These are phyloP conservation scores for Nymphaea colorata DNA, from an alignment of 164 flowering plant genomes.

Conservation along the genomic window DNA sequence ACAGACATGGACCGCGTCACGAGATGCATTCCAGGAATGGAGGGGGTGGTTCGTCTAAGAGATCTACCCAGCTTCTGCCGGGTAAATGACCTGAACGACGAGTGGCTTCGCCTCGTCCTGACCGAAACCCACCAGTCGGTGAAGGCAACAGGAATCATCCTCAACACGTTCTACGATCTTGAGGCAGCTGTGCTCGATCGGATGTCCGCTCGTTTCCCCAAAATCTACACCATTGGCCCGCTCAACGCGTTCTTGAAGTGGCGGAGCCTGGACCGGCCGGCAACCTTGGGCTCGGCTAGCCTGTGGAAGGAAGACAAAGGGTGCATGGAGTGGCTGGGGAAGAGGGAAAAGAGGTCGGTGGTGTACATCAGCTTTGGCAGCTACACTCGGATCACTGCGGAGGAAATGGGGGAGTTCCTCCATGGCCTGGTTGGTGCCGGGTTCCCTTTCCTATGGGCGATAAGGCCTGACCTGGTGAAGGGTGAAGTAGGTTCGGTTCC, in stretches of 20 bases:
- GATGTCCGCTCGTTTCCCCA: conserved; percentile 12
- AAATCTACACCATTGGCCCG: conserved; percentile 36
- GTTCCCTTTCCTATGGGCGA: conserved; percentile 41
- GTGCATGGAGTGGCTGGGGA: conserved; percentile 12
- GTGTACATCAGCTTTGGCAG: conserved; percentile 14
- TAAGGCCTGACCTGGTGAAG: conserved; percentile 17
- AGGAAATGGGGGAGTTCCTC: conserved; percentile 8
- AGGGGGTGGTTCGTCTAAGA: conserved; percentile 22
- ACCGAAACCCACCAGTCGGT: conserved; percentile 1
- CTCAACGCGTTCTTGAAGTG: conserved; percentile 18
- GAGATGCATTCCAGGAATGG: conserved; percentile 24
- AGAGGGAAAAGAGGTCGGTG: conserved; percentile 5
- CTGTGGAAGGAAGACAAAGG: conserved; percentile 8
- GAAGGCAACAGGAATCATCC: conserved; percentile 16
- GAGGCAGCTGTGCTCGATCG: conserved; percentile 21
- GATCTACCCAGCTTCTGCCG: conserved; percentile 29
- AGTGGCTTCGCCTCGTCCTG: neutral
- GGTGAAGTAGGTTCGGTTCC: conserved; percentile 8
- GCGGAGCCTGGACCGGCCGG: neutral
- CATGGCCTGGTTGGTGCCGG: conserved; percentile 5
- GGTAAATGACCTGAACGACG: conserved; percentile 5
- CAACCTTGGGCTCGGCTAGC: neutral
- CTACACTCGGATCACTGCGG: neutral
- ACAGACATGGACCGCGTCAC: conserved; percentile 25
- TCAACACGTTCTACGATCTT: conserved; percentile 36